Conservation (phyloP, 202 grass and related monocot genomes). For the Zoysia matrella region DNA sequence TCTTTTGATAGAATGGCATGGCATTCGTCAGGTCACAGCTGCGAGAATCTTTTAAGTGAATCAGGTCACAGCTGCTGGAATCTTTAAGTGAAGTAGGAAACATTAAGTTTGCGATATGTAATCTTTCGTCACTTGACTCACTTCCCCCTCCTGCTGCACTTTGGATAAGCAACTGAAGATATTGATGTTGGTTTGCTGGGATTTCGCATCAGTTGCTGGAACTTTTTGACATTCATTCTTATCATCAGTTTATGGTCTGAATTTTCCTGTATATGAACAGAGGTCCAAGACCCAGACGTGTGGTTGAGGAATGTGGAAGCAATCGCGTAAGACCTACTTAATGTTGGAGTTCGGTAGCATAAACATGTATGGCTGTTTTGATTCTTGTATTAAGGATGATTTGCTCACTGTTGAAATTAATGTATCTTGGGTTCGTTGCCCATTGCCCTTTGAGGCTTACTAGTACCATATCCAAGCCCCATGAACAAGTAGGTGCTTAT, state of each 20-base stretch:
- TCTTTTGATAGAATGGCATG: conserved; percentile 49
- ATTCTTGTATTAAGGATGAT: too few relatives aligned
- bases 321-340: too few relatives aligned
- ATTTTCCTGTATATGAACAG: neutral
- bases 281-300: neutral
- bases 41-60: conserved; percentile 10
- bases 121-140: neutral
- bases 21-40: conserved; percentile 1
- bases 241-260: neutral
- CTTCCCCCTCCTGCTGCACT: conserved; percentile 9
- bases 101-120: conserved; percentile 23
- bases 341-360: too few relatives aligned
- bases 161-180: neutral
- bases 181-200: neutral
- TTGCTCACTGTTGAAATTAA: too few relatives aligned
- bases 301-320: too few relatives aligned
- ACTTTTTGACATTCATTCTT: neutral
- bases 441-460: too few relatives aligned
- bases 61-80: too few relatives aligned
- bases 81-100: neutral
- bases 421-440: too few relatives aligned
- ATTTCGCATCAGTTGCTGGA: neutral
- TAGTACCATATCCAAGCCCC: too few relatives aligned
- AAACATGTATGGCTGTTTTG: too few relatives aligned
- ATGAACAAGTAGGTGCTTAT: too few relatives aligned